These are phyloP conservation scores for Obelidium mucronatum DNA, from an alignment of 192 early-diverging fungal species.

Conservation along the genomic window DNA sequence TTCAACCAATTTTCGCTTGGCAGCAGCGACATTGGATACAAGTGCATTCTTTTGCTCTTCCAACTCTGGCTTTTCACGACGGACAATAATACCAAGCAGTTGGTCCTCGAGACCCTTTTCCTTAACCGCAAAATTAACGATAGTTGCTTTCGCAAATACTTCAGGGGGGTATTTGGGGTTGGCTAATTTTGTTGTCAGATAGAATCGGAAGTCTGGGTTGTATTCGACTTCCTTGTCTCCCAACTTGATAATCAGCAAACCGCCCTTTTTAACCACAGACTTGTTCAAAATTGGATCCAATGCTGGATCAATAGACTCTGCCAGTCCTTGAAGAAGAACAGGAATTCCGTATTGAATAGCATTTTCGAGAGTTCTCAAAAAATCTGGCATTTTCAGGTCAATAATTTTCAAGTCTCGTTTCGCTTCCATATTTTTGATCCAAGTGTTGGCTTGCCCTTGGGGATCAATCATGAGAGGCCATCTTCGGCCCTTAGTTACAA, in stretches of 20 bases:
- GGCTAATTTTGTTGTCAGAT: conserved; percentile 66
- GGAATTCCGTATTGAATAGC: conserved; percentile 66
- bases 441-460: conserved; percentile 68
- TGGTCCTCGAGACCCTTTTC: conserved; percentile 70
- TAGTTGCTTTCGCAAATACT: conserved; percentile 69
- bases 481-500: conserved; percentile 61
- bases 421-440: conserved; percentile 69
- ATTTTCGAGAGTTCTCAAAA: conserved; percentile 62
- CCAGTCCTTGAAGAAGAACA: conserved; percentile 62
- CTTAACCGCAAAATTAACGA: conserved; percentile 71
- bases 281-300: conserved; percentile 68
- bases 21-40: conserved; percentile 65
- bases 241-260: conserved; percentile 57
- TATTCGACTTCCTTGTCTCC: conserved; percentile 72
- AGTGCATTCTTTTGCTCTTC: conserved; percentile 67
- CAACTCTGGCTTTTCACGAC: conserved; percentile 63
- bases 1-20: conserved; percentile 65
- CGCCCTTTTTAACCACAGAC: conserved; percentile 64
- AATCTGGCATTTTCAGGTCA: conserved; percentile 64
- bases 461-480: conserved; percentile 72
- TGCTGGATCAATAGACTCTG: conserved; percentile 62
- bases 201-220: conserved; percentile 67
- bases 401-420: conserved; percentile 66
- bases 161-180: conserved; percentile 69
- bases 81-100: conserved; percentile 65